Evolutionary conservation across 2,329 filamentous ascomycete genomes (phyloP), one percentile per base, ranked within the genome.

Genomic region (Fusarium pseudocircinatum): DNA sequence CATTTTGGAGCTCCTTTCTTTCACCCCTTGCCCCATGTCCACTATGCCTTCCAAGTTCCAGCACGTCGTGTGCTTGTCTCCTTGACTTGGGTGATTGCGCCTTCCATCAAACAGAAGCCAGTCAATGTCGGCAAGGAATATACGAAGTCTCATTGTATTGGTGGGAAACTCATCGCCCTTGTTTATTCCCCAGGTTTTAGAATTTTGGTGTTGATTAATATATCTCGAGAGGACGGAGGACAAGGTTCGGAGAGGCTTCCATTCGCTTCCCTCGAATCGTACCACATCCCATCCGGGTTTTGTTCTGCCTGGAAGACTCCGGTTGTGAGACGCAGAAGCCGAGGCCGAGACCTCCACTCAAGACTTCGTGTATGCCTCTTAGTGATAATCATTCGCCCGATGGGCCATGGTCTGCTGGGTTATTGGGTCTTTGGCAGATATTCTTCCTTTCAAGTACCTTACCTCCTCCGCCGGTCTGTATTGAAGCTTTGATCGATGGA

Each of bases 121-220:
- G 26, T 46, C 40, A 54, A 34, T 39, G n/a, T n/a, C 24, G 36
- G 22, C 47, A 56, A 65, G 50, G 52, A 49, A 50, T 50, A 42
- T 42, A 65, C 54, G 40, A 65, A 65, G 13, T 69, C 44, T 30
- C 30, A 24, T 44, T 24, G 64, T 24, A 70, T 69, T 73, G 70
- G 66, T 46, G 36, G 12, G n/a, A 32, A 22, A 26, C 40, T 39
- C 20, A 34, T 37, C 39, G 32, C 40, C 60, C 57, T 60, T 69
- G 59, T 30, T 49, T 39, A 22, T 69, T 72, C 68, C 72, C 72
- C 71, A 56, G 67, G 43, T 74, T 74, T 65, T 66, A 42, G 22
- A 50, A 44, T 64, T 62, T 67, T 72, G 43, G 30, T 63, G 24
- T 18, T 28, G 59, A 22, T 36, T 40, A 59, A 32, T 30, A 26